These are phyloP conservation scores for Daldinia vernicosa DNA, from an alignment of 495 filamentous ascomycete species.

Conservation along the genomic window DNA sequence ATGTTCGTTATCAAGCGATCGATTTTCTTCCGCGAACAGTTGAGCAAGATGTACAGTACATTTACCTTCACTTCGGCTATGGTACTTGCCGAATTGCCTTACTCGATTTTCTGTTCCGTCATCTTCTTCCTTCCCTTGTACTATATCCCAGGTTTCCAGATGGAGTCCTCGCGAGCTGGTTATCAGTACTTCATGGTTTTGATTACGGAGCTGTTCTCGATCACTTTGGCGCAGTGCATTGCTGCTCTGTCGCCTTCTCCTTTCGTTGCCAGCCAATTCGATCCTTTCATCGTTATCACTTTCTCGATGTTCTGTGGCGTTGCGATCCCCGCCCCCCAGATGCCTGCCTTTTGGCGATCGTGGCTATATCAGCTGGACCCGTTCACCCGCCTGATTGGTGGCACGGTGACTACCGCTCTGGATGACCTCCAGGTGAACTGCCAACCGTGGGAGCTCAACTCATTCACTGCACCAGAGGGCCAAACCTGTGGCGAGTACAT, in stretches of 20 bases:
- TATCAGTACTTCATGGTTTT: constrained; percentile 86
- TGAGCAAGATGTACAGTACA: constrained; percentile 78
- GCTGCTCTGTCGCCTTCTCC: constrained; percentile 73
- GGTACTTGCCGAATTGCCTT: constrained; percentile 79
- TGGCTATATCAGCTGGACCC: constrained; percentile 88
- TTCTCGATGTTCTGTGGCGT: constrained; percentile 88
- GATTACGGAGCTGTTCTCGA: constrained; percentile 79
- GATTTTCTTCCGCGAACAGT: constrained; percentile 81
- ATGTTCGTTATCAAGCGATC: constrained; percentile 78
- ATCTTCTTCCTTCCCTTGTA: constrained; percentile 79
- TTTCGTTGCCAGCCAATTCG: constrained; percentile 76
- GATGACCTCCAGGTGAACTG: constrained; percentile 71
- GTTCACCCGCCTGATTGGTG: constrained; percentile 82
- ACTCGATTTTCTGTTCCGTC: constrained; percentile 76
- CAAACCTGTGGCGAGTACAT: constrained; percentile 78
- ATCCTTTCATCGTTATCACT: constrained; percentile 81
- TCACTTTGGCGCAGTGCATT: constrained; percentile 74
- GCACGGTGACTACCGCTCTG: constrained; percentile 79
- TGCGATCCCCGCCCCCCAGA: constrained; percentile 75
- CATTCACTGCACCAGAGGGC: constrained; percentile 67
- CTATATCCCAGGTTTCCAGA: constrained; percentile 72
- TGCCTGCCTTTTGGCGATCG: constrained; percentile 78
- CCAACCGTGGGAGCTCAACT: constrained; percentile 62
- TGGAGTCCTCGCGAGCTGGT: constrained; percentile 67
- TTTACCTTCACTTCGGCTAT: constrained; percentile 76